Percentiles rank a stretch among this genome's conserved stretches.
Conservation (phyloP, 768 basidiomycete species). For the Rhizopogon salebrosus region DNA sequence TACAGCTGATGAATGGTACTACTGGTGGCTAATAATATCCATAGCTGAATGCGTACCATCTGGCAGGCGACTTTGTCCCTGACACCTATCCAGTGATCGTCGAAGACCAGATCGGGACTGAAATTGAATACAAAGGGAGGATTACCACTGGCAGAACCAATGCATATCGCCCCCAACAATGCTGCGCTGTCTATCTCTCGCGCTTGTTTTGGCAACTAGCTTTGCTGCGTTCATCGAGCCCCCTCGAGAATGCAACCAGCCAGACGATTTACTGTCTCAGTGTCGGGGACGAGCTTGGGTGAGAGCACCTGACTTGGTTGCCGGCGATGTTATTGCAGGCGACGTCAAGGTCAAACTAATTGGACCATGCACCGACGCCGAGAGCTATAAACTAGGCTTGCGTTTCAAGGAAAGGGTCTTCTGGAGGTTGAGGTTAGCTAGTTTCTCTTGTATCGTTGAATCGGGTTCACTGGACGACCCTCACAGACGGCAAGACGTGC, state of each 20-base stretch:
- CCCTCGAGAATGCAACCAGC: neutral
- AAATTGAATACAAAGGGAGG: neutral
- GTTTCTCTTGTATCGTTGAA: neutral
- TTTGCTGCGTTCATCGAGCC: neutral
- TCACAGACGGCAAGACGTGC: neutral
- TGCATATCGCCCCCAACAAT: neutral
- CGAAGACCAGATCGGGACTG: too few relatives aligned
- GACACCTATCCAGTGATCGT: too few relatives aligned
- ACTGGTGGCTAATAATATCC: too few relatives aligned
- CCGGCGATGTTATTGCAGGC: neutral
- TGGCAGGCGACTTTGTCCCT: too few relatives aligned
- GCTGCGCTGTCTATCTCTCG: neutral
- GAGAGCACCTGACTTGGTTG: neutral
- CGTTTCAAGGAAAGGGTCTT: slow-evolving; percentile 1
- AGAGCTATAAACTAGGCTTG: neutral
- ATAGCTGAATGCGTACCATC: too few relatives aligned
- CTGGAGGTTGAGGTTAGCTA: neutral
- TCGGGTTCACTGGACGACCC: neutral
- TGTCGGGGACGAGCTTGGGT: slow-evolving; percentile 2
- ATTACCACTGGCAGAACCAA: neutral
- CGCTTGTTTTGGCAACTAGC: neutral
- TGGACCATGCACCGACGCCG: neutral
- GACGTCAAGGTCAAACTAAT: neutral
- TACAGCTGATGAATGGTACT: too few relatives aligned
- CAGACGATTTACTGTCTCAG: neutral